Conservation (phyloP, 2,329 filamentous ascomycete genomes). For the Pseudonectria buxi region DNA sequence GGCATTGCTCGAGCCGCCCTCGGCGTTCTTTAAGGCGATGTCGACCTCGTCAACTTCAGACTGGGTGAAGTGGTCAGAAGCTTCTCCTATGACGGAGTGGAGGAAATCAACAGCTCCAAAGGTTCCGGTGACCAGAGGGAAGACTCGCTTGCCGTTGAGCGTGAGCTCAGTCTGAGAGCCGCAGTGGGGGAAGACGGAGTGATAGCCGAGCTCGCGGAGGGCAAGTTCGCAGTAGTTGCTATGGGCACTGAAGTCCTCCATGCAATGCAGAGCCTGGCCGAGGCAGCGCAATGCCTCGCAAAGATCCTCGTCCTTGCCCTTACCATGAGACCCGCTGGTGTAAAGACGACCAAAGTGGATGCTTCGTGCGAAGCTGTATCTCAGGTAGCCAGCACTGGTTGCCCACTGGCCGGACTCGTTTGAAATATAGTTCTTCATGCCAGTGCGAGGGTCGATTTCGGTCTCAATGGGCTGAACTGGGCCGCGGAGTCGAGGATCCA, state of each 20-base stretch:
- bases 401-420: constrained; percentile 85
- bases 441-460: constrained; percentile 66
- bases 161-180: constrained; percentile 61
- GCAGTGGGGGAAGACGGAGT: constrained; percentile 73
- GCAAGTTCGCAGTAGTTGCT: constrained; percentile 79
- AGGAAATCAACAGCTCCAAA: constrained; percentile 82
- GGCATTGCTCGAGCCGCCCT: constrained; percentile 38
- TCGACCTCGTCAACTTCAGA: constrained; percentile 80
- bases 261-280: constrained; percentile 68
- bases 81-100: constrained; percentile 71
- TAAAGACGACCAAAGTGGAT: constrained; percentile 75
- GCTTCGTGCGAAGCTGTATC: constrained; percentile 65
- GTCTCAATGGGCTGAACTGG: constrained; percentile 68
- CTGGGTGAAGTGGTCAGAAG: constrained; percentile 77
- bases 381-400: constrained; percentile 80
- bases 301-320: constrained; percentile 67
- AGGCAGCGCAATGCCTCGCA: constrained; percentile 72
- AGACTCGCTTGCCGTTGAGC: constrained; percentile 57
- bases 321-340: constrained; percentile 53
- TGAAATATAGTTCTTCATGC: constrained; percentile 99
- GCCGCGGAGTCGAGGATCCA: constrained; percentile 72
- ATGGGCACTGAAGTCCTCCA: constrained; percentile 75
- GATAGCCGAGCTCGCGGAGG: constrained; percentile 69
- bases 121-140: constrained; percentile 63
- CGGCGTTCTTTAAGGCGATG: constrained; percentile 63